Evolutionary conservation across 192 early-diverging fungal species (phyloP).

Genomic region (Phycomyces nitens): DNA sequence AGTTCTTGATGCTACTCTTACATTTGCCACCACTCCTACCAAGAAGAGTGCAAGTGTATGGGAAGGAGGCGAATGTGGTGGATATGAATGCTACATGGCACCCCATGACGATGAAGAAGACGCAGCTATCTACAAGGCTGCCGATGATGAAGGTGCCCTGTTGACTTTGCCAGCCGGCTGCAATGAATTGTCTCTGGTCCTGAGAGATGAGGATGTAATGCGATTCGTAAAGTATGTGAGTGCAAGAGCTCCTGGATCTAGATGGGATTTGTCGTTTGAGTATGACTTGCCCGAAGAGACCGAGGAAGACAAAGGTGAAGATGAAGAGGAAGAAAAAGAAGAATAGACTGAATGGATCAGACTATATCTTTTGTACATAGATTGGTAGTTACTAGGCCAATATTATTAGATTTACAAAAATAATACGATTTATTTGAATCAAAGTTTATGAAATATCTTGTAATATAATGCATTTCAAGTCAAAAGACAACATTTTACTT

Average conservation of each 20-base stretch:
- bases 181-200: conserved; percentile 64
- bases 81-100: conserved; percentile 76
- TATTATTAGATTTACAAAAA: too few relatives aligned
- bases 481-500: too few relatives aligned
- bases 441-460: too few relatives aligned
- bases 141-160: conserved; percentile 64
- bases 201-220: conserved; percentile 76
- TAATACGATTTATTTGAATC: too few relatives aligned
- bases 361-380: neutral
- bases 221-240: conserved; percentile 83
- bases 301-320: conserved; percentile 24
- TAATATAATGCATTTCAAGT: too few relatives aligned
- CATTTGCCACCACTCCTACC: conserved; percentile 40
- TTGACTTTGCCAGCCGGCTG: conserved; percentile 61
- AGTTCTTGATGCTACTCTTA: conserved; percentile 66
- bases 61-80: conserved; percentile 63
- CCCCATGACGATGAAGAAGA: conserved; percentile 64
- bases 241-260: conserved; percentile 60
- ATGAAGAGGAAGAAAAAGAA: conserved; percentile 20
- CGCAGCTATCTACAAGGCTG: conserved; percentile 62
- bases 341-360: conserved; percentile 33
- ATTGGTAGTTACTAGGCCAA: too few relatives aligned
- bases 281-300: conserved; percentile 49
- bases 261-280: conserved; percentile 81
- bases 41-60: conserved; percentile 40